Evolutionary conservation across 139 green algal species (phyloP).

Genomic region (Ettlia oleoabundans): DNA sequence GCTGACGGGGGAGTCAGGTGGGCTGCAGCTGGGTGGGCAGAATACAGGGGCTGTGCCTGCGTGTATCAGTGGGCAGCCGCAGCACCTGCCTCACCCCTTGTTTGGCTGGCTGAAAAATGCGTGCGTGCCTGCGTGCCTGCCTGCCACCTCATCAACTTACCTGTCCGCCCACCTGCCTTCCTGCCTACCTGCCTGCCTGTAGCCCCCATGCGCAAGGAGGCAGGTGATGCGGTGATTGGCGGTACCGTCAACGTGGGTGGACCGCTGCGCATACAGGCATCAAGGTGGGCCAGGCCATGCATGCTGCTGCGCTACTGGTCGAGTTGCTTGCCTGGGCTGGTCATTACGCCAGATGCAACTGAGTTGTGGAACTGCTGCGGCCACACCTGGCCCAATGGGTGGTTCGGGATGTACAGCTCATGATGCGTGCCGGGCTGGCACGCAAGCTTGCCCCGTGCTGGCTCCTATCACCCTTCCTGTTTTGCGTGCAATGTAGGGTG

Average conservation of each 20-base stretch:
- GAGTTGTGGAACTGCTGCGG: too few species aligned
- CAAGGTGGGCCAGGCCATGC: neutral
- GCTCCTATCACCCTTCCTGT: too few species aligned
- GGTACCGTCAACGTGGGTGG: conserved; percentile 91
- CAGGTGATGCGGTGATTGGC: conserved; percentile 79
- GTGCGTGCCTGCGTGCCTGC: neutral
- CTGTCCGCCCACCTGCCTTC: neutral
- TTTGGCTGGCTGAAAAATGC: neutral
- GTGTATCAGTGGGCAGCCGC: neutral
- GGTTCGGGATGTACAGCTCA: too few species aligned
- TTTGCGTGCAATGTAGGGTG: too few species aligned
- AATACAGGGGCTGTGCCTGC: neutral
- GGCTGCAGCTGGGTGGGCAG: neutral
- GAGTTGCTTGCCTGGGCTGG: neutral
- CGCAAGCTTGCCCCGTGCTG: too few species aligned
- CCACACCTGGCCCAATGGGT: too few species aligned
- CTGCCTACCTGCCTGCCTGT: neutral
- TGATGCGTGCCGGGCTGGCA: too few species aligned
- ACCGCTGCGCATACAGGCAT: conserved; percentile 59
- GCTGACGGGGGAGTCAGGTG: conserved; percentile 91
- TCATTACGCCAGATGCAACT: neutral
- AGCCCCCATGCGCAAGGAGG: conserved; percentile 74
- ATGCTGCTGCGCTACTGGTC: neutral
- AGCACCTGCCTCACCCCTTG: neutral
- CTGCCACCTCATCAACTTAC: neutral